These are phyloP conservation scores for Daldinia concentrica DNA, from an alignment of 495 filamentous ascomycete genomes.

Conservation along the genomic window DNA sequence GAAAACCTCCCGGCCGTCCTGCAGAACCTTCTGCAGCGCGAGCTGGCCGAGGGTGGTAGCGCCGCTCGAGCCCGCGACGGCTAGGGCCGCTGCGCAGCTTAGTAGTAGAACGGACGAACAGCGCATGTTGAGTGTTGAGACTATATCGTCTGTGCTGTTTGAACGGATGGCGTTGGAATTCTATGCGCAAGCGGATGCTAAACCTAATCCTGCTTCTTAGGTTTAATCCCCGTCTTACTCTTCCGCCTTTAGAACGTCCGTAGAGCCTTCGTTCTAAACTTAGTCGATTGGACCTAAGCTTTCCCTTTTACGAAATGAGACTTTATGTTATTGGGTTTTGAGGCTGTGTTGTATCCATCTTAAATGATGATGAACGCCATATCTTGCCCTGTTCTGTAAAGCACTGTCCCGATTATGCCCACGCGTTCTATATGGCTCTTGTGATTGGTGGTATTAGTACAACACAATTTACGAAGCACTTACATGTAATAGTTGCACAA, in stretches of 20 bases:
- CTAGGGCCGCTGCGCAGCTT: background rate
- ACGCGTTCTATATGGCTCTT: conserved; percentile 8
- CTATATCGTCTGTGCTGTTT: background rate
- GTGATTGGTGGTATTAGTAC: conserved; percentile 22
- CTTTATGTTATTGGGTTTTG: background rate
- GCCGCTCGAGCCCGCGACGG: background rate
- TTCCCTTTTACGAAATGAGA: background rate
- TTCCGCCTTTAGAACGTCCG: background rate
- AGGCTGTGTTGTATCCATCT: background rate
- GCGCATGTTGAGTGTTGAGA: background rate
- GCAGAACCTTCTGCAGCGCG: conserved; percentile 63
- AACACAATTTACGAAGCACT: background rate
- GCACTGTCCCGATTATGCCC: conserved; percentile 2
- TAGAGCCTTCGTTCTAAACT: background rate
- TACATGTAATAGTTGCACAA: background rate
- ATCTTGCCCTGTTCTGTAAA: background rate
- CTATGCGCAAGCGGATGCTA: background rate
- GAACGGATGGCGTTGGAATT: background rate
- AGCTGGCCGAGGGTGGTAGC: conserved; percentile 52
- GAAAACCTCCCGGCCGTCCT: conserved; percentile 60
- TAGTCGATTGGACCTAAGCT: background rate
- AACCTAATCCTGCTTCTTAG: background rate
- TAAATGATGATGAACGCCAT: background rate
- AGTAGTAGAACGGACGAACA: background rate
- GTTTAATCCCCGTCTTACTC: background rate